Base-by-base conservation (phyloP, 2,329 filamentous ascomycete genomes). In the Pseudogymnoascus sp. region DNA sequence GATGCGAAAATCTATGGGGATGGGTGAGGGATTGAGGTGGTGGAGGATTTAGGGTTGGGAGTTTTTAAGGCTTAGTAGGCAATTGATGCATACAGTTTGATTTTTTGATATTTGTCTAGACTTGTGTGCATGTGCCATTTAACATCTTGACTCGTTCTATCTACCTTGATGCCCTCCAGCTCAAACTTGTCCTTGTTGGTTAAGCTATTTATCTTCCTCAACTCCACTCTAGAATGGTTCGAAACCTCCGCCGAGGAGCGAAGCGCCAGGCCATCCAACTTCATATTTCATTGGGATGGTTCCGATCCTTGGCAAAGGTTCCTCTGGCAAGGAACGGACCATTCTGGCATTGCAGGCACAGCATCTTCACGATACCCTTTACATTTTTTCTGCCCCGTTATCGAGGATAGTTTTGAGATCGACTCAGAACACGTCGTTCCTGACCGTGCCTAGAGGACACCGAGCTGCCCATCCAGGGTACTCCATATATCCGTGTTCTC, bases 401-500 rank as follows among this genome's bases (percentile, higher is more conserved):
- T 20, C 9, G 30, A 20, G 9, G 25, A 8, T 30, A 54, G 47
- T 32, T 54, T 54, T 1, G 6, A 11, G 9, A 14, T 20, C 47
- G 4, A 47, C 16, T 20, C 11, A 7, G 28, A 54, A 54, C 28
- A 54, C 16, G 7, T 20, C 8, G n/a, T 20, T 14, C 47, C 28
- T 18, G 6, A 12, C 8, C 25, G 12, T 18, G 28, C 2, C 11
- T 54, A 54, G 28, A 64, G 37, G 9, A 66, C 66, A n/a, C 69
- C 69, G 11, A 72, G 59, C 39, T 69, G 64, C 4, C 70, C 71
- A 64, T 71, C 66, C 9, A 73, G 50, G 11, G 57, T 64, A 22
- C 66, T 61, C 71, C 71, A 73, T 28, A 71, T 67, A 62, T 69
- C 65, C 37, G n/a, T 50, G 16, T 57, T 61, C 39, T 60, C 61